A percentile compares a stretch with the other conserved stretches of the same genome.
Conservation (phyloP, 768 basidiomycete genomes). For the Infundibulicybe gibba region DNA sequence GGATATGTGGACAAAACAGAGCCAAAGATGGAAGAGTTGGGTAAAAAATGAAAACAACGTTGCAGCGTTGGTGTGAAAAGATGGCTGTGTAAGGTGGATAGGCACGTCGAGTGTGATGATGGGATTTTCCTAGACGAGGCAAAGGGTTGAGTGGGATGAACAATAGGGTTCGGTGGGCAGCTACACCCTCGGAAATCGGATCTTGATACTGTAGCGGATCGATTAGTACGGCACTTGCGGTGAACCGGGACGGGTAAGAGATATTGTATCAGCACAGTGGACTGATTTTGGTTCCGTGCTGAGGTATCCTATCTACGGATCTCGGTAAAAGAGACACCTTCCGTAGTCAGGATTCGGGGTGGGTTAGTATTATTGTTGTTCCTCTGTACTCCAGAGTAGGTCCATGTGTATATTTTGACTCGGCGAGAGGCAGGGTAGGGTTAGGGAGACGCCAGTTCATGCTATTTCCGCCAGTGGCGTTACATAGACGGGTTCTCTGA, state of each 20-base stretch:
- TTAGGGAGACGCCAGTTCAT: neutral
- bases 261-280: slow-evolving; percentile 6
- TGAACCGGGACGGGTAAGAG: slow-evolving; percentile 11
- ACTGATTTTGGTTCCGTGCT: neutral
- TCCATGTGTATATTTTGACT: no score
- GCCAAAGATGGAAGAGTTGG: neutral
- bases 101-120: slow-evolving; percentile 16
- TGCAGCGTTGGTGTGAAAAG: slow-evolving; percentile 25
- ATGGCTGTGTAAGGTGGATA: slow-evolving; percentile 16
- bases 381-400: no score
- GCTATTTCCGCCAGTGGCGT: slow-evolving; percentile 9
- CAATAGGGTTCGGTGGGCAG: slow-evolving; percentile 2
- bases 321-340: no score
- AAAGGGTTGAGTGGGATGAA: slow-evolving; percentile 3
- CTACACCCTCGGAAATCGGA: slow-evolving; percentile 35
- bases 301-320: no score
- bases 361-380: no score
- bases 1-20: no score
- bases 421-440: no score
- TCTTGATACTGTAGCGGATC: slow-evolving; percentile 31
- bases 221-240: slow-evolving; percentile 22
- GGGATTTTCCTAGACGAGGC: slow-evolving; percentile 6
- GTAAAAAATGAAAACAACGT: slow-evolving; percentile 45
- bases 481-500: no score
- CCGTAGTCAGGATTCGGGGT: no score